Evolutionary conservation across 352 stramenopile species (phyloP).

Genomic region (Pythium biforme): DNA sequence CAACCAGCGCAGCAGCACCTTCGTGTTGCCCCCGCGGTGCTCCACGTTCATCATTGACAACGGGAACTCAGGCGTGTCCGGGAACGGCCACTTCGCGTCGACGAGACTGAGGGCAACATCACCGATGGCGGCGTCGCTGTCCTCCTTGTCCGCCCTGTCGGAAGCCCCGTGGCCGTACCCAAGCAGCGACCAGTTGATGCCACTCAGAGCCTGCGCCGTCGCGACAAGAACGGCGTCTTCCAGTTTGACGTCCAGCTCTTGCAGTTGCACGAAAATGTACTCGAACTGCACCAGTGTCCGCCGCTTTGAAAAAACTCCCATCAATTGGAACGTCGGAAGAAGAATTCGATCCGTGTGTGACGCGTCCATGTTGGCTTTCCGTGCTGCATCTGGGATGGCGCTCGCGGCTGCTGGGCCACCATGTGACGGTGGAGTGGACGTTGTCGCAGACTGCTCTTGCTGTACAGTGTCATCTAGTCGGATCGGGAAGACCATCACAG

Average conservation of each 20-base stretch:
- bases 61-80: slow-evolving; percentile 22
- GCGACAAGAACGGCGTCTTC: slow-evolving; percentile 79
- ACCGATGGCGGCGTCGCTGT: slow-evolving; percentile 28
- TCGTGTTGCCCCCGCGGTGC: slow-evolving; percentile 52
- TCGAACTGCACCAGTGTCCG: slow-evolving; percentile 75
- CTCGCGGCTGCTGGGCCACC: neutral
- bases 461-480: slow-evolving; percentile 62
- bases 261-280: slow-evolving; percentile 85
- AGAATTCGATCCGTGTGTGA: slow-evolving; percentile 34
- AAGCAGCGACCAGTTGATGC: slow-evolving; percentile 57
- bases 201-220: slow-evolving; percentile 71
- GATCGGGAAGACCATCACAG: slow-evolving; percentile 71
- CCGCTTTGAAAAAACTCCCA: slow-evolving; percentile 69
- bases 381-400: slow-evolving; percentile 11
- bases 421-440: slow-evolving; percentile 6
- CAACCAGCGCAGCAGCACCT: slow-evolving; percentile 77
- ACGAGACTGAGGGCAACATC: slow-evolving; percentile 29
- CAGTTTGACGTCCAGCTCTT: slow-evolving; percentile 86
- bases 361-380: slow-evolving; percentile 15
- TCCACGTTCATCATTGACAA: slow-evolving; percentile 27
- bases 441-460: slow-evolving; percentile 50
- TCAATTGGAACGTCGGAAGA: slow-evolving; percentile 78
- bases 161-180: slow-evolving; percentile 12
- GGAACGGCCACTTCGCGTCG: slow-evolving; percentile 27
- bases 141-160: slow-evolving; percentile 38